phyloP scores from a whole-genome alignment of 2,329 filamentous ascomycete species.

The Ophiocordyceps sinensis region DNA sequence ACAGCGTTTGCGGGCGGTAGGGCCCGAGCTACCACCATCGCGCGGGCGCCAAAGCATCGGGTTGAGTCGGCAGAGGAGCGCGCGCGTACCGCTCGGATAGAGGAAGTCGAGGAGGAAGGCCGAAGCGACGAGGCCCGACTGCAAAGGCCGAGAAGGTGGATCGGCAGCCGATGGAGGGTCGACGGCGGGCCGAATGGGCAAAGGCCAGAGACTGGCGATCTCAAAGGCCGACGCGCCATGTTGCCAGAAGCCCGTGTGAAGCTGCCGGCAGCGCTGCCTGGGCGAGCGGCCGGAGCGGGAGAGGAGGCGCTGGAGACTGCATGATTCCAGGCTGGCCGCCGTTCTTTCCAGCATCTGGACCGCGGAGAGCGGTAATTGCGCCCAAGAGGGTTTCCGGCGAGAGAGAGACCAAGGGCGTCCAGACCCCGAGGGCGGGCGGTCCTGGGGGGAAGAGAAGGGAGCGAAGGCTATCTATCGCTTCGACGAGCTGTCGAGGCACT shows the following conservation, averaged over 20 bases:
- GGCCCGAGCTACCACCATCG: slow-evolving; percentile 4
- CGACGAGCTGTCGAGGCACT: no score
- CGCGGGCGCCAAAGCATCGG: slow-evolving; percentile 6
- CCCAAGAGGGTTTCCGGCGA: no score
- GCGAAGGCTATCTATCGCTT: no score
- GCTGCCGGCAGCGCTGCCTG: slow-evolving; percentile 25
- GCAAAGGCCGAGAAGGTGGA: slow-evolving; percentile 8
- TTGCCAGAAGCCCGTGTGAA: slow-evolving; percentile 38
- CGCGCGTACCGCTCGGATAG: slow-evolving; percentile 31
- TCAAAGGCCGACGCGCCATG: slow-evolving; percentile 37
- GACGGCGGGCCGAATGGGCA: slow-evolving; percentile 11
- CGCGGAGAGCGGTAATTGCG: neutral
- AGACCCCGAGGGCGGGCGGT: no score
- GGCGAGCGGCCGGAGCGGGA: slow-evolving; percentile 20
- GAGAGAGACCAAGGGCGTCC: no score
- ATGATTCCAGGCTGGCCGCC: slow-evolving; percentile 39
- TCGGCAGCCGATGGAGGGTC: slow-evolving; percentile 8
- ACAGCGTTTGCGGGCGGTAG: slow-evolving; percentile 9
- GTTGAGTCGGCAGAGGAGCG: slow-evolving; percentile 23
- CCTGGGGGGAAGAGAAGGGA: no score
- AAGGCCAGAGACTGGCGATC: slow-evolving; percentile 27
- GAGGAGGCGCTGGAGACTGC: slow-evolving; percentile 37
- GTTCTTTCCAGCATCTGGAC: slow-evolving; percentile 43
- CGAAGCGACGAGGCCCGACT: slow-evolving; percentile 25
- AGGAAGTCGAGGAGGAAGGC: slow-evolving; percentile 40